Base-by-base conservation (phyloP, 768 basidiomycete species). In the Auricularia sp. region DNA sequence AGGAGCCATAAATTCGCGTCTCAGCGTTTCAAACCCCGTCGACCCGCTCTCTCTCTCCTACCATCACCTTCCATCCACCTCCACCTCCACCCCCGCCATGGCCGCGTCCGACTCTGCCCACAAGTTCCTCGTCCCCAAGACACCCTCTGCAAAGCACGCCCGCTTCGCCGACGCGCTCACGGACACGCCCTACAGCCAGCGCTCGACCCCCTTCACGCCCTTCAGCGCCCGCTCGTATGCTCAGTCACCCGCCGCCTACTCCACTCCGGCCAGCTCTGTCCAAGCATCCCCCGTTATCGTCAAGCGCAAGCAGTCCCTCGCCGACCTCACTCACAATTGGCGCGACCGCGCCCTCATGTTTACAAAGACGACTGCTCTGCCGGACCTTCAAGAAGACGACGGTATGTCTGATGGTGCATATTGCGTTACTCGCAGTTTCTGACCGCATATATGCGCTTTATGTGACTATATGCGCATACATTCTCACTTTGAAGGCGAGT, bases 251-350 rank as follows among this genome's bases (percentile, higher is more conserved):
- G 16, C 56, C 11, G 39, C 35, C 39, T 36, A 37, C 24, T 62
- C 62, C 8, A 62, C 44, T 6, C 62, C 62, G 7, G 62, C 62
- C 62, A 42, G 39, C 44, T 62, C 62, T 1, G 35, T 39, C 62
- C 24, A 47, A 11, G 7, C 62, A 35, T 62, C 39, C 13, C 62
- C 56, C 56, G 56, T 59, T 29, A 10, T 35, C 56, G 0, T 29
- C 56, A 59, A 59, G 56, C 56, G 24, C 56, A 29, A 59, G 33
- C 13, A 14, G 11, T 59, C 56, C 18, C 11, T 59, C 56, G 56
- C 56, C 24, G 56, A 59, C 34, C 21, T 59, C 29, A 59, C 56
- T 7, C 10, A 10, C 56, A 59, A 59, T 24, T 59, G 56, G 56
- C 56, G 56, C 56, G 34, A 59, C 56, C 56, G 56, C 24, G 11